Conservation (phyloP, 2,329 filamentous ascomycete genomes). For the Teratosphaeria pseudoeucalypti region DNA sequence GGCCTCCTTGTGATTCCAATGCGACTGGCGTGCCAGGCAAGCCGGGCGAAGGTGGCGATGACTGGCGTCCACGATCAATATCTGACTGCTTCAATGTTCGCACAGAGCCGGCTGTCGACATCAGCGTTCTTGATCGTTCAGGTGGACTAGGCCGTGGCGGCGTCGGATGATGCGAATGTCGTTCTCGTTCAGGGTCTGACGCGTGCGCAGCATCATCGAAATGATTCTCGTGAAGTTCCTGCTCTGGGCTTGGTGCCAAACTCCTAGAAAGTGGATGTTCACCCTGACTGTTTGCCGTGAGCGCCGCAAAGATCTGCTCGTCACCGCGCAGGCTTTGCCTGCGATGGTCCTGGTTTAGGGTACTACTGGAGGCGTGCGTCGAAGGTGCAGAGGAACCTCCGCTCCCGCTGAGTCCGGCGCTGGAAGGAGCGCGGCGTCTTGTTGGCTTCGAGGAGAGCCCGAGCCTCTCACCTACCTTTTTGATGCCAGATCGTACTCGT, state of each 20-base stretch:
- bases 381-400: conserved; percentile 39
- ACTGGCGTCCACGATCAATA: conserved; percentile 20
- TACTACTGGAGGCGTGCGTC: conserved; percentile 43
- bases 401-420: conserved; percentile 36
- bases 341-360: conserved; percentile 45
- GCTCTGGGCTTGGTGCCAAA: conserved; percentile 57
- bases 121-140: conserved; percentile 32
- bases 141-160: conserved; percentile 21
- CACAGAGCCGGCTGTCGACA: conserved; percentile 33
- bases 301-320: conserved; percentile 43
- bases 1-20: conserved; percentile 32
- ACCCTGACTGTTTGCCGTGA: conserved; percentile 40
- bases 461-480: conserved; percentile 35
- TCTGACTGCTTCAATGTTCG: conserved; percentile 37
- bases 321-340: conserved; percentile 50
- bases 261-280: conserved; percentile 70
- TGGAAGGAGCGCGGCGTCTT: conserved; percentile 47
- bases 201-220: conserved; percentile 8
- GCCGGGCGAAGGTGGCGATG: conserved; percentile 32
- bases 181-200: background rate
- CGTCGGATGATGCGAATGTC: conserved; percentile 3
- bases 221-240: conserved; percentile 8
- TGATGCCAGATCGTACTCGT: conserved; percentile 65
- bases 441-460: conserved; percentile 3
- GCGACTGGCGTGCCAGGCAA: conserved; percentile 35